Evolutionary conservation across 192 early-diverging fungal genomes (phyloP).

Genomic region (Coemansia sp.): DNA sequence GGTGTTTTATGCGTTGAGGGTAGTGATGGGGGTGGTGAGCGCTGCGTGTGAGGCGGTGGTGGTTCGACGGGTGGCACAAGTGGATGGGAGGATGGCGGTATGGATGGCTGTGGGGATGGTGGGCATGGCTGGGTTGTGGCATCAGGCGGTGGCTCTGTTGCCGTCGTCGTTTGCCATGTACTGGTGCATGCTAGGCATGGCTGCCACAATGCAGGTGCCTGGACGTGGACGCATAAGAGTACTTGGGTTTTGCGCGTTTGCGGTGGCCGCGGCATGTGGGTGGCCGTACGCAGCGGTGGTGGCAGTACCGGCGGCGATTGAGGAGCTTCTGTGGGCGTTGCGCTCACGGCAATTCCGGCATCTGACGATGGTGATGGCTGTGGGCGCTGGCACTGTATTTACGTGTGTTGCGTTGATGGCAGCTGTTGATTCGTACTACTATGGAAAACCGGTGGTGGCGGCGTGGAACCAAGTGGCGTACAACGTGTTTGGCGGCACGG

Average conservation of each 20-base stretch:
- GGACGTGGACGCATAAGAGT: constrained; percentile 45
- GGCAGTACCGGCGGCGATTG: constrained; percentile 67
- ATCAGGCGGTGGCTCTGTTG: constrained; percentile 75
- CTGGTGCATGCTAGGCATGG: constrained; percentile 71
- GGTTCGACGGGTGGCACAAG: constrained; percentile 61
- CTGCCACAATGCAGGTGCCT: constrained; percentile 55
- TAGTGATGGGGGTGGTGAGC: constrained; percentile 61
- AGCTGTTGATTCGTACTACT: constrained; percentile 76
- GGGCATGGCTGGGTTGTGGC: constrained; percentile 84
- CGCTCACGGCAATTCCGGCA: background rate
- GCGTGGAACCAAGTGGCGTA: constrained; percentile 89
- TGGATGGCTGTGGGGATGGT: constrained; percentile 65
- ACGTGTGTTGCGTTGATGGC: constrained; percentile 54
- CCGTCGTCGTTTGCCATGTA: constrained; percentile 95
- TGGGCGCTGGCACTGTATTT: constrained; percentile 30
- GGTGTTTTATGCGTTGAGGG: constrained; percentile 74
- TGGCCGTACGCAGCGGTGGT: constrained; percentile 87
- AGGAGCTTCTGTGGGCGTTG: background rate
- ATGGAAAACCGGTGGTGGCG: constrained; percentile 67
- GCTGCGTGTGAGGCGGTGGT: constrained; percentile 71
- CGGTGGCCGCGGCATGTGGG: constrained; percentile 65
- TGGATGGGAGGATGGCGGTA: constrained; percentile 67
- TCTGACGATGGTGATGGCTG: constrained; percentile 10
- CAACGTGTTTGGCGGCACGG: constrained; percentile 75
- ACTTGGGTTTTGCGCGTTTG: constrained; percentile 61